These are phyloP conservation scores for Prunus armeniaca DNA, from an alignment of 306 rosid species.

Conservation along the genomic window DNA sequence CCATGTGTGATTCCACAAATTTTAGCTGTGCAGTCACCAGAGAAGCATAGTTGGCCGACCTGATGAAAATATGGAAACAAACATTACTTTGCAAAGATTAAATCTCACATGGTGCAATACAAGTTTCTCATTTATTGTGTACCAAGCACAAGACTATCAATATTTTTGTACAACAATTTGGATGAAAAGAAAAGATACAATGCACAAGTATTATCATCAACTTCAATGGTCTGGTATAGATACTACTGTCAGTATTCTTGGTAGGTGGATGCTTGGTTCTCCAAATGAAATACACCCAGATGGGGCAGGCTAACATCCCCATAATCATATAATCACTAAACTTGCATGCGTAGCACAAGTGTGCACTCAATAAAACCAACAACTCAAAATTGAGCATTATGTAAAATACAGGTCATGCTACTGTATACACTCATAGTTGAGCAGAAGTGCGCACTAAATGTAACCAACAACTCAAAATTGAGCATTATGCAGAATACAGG, in stretches of 20 bases:
- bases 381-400: background rate
- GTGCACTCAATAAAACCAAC: conserved; percentile 3
- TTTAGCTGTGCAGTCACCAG: conserved; percentile 81
- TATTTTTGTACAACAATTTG: background rate
- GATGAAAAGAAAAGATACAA: too few relatives aligned
- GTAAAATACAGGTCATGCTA: background rate
- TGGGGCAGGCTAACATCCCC: background rate
- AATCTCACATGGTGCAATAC: background rate
- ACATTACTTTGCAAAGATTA: conserved; percentile 14
- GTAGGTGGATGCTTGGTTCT: background rate
- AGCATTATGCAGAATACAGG: background rate
- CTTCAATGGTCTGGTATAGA: too few relatives aligned
- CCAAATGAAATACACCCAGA: background rate
- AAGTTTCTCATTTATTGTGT: conserved; percentile 1
- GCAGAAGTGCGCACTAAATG: background rate
- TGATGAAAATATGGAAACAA: conserved; percentile 32
- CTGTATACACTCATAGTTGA: background rate
- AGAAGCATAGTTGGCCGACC: conserved; percentile 90
- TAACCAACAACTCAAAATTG: background rate
- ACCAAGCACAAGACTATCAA: background rate
- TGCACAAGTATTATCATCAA: too few relatives aligned
- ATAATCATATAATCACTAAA: background rate
- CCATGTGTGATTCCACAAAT: conserved; percentile 89
- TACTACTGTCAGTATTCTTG: too few relatives aligned
- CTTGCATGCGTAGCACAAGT: background rate